phyloP scores from a whole-genome alignment of 2,329 filamentous ascomycete species.

The Colletotrichum tamarilloi region DNA sequence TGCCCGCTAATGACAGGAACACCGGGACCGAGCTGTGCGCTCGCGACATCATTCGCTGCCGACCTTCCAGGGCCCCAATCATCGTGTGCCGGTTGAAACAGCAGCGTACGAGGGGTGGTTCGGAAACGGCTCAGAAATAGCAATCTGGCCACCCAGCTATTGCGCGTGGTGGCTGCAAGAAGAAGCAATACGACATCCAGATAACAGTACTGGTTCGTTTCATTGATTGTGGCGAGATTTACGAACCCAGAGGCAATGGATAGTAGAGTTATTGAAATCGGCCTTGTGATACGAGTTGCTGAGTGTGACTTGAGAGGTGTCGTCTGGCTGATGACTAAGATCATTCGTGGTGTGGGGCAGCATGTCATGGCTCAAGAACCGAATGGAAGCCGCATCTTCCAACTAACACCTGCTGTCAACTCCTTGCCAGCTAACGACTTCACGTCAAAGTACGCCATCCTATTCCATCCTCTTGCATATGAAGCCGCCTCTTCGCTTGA shows the following conservation, averaged over 20 bases:
- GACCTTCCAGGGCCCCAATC: background rate
- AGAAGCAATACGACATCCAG: background rate
- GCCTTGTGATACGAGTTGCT: background rate
- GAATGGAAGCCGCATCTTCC: background rate
- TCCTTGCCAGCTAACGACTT: background rate
- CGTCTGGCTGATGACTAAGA: slow-evolving; percentile 14
- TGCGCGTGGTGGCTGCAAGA: background rate
- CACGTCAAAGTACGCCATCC: background rate
- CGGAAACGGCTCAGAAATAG: slow-evolving; percentile 8
- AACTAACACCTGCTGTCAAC: background rate
- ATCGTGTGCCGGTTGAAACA: slow-evolving; percentile 13
- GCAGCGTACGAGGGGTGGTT: background rate
- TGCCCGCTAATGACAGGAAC: slow-evolving; percentile 13
- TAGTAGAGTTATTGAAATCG: background rate
- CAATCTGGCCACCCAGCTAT: background rate
- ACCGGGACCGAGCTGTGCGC: slow-evolving; percentile 13
- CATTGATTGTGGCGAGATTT: background rate
- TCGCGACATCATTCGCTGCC: background rate
- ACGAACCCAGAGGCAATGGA: background rate
- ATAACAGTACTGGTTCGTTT: background rate
- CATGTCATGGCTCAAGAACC: background rate
- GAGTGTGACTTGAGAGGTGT: background rate
- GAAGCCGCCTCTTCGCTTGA: background rate
- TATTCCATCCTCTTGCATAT: slow-evolving; percentile 4
- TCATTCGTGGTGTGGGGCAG: no score